Conservation (phyloP, 495 filamentous ascomycete genomes). For the Annulohypoxylon nitens region DNA sequence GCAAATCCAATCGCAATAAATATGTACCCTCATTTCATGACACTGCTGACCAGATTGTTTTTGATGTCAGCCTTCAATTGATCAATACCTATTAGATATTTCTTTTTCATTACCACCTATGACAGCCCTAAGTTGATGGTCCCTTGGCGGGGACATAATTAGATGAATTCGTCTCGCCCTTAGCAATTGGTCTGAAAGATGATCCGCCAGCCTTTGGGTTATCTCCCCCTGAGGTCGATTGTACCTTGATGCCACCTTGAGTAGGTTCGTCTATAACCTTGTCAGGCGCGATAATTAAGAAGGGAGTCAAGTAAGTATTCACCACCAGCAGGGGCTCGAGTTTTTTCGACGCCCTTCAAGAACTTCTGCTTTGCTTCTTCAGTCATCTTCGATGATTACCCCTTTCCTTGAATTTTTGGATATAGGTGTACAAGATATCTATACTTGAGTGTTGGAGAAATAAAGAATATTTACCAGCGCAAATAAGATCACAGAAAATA, state of each 20-base stretch:
- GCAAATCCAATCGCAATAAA: too few relatives aligned
- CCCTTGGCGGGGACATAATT: constrained; percentile 37
- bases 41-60: too few relatives aligned
- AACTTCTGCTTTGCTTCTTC: constrained; percentile 40
- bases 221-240: constrained; percentile 29
- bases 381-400: constrained; percentile 25
- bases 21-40: too few relatives aligned
- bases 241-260: constrained; percentile 10
- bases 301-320: background rate
- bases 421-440: background rate
- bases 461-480: background rate
- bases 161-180: constrained; percentile 35
- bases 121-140: constrained; percentile 28
- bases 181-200: constrained; percentile 35
- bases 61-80: background rate
- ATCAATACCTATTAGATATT: background rate
- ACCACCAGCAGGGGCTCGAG: constrained; percentile 35
- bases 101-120: background rate
- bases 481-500: background rate
- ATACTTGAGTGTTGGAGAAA: background rate
- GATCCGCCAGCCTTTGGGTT: constrained; percentile 43
- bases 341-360: constrained; percentile 35
- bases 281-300: background rate
- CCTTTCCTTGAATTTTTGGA: background rate
- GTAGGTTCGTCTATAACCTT: constrained; percentile 17